A percentile compares a stretch with the other conserved stretches of the same genome.
Evolutionary conservation across 108 stramenopile species (phyloP).

Genomic region (Skeletonema costatum): DNA sequence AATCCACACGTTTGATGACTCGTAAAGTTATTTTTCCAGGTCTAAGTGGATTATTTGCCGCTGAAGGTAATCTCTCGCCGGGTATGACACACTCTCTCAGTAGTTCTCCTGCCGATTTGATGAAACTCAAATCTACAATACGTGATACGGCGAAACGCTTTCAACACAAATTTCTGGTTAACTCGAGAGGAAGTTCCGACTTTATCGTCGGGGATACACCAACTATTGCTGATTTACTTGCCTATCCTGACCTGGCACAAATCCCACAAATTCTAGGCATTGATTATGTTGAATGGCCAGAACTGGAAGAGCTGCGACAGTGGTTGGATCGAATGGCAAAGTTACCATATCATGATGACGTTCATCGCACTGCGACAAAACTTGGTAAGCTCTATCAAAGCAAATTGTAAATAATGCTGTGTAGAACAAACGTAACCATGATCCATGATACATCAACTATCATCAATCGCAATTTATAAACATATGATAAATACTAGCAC

Average conservation of each 20-base stretch:
- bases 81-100: not conserved
- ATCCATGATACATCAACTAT: not conserved
- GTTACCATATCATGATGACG: conserved; percentile 18
- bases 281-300: conserved; percentile 12
- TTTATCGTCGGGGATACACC: conserved; percentile 10
- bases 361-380: conserved; percentile 11
- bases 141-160: conserved; percentile 12
- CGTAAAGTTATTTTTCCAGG: conserved; percentile 19
- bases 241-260: conserved; percentile 20
- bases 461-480: not conserved
- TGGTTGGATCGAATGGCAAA: conserved; percentile 17
- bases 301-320: conserved; percentile 7
- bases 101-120: conserved; percentile 8
- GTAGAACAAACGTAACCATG: not conserved
- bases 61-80: not conserved
- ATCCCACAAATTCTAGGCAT: conserved; percentile 15
- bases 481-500: not conserved
- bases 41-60: not conserved
- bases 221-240: conserved; percentile 22
- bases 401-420: conserved; percentile 3
- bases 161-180: conserved; percentile 14
- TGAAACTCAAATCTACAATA: conserved; percentile 12
- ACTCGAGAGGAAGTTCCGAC: not conserved
- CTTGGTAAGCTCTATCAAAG: conserved; percentile 22
- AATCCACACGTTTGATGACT: conserved; percentile 21